These are phyloP conservation scores for Aspergillus cavernicola DNA, from an alignment of 495 filamentous ascomycete genomes.

Conservation along the genomic window DNA sequence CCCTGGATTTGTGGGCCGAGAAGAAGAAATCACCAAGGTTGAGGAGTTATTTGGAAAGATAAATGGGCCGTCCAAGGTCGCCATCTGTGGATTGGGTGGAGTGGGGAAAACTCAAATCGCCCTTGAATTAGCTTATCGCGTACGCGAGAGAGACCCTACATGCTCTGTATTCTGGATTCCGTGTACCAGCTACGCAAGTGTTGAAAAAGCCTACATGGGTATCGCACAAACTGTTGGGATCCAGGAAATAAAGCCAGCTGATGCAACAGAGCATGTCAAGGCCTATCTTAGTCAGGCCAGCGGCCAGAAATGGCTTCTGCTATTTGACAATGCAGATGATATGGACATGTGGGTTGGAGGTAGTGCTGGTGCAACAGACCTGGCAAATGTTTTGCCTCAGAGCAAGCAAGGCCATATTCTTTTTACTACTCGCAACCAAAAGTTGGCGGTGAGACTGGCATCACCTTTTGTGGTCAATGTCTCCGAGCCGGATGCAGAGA, in stretches of 20 bases:
- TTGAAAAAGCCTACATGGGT: background rate
- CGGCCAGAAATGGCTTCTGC: conserved; percentile 1
- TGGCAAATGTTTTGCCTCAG: background rate
- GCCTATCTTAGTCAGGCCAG: background rate
- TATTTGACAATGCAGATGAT: conserved; percentile 8
- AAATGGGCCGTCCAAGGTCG: conserved; percentile 15
- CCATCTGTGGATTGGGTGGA: conserved; percentile 36
- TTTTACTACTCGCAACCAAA: conserved; percentile 5
- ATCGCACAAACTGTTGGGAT: background rate
- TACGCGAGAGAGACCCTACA: conserved; percentile 23
- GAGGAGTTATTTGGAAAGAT: background rate
- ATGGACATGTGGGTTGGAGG: background rate
- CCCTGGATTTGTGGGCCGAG: background rate
- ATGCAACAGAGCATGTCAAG: background rate
- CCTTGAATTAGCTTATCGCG: conserved; percentile 28
- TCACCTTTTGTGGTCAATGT: background rate
- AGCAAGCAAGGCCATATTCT: background rate
- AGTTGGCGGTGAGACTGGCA: background rate
- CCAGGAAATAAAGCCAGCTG: background rate
- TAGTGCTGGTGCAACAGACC: background rate
- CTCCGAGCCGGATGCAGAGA: no score
- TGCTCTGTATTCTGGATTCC: conserved; percentile 4
- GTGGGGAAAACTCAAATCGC: conserved; percentile 44
- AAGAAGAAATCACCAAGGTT: background rate
- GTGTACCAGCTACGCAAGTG: background rate